These are phyloP conservation scores for Annona cherimola DNA, from an alignment of 164 flowering plant genomes.

Conservation along the genomic window DNA sequence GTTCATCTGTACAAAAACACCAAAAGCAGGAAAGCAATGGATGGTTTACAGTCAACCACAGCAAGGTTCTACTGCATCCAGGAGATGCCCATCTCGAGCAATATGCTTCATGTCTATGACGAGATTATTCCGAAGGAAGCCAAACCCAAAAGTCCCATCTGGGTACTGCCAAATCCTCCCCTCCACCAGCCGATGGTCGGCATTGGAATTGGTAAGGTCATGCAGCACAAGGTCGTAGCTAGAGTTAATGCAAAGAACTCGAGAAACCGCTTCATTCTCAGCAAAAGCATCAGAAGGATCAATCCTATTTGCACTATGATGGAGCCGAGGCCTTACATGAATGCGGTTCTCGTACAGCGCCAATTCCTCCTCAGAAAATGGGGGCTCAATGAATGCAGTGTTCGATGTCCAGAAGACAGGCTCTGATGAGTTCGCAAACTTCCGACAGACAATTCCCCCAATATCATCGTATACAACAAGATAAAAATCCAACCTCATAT, in stretches of 20 bases:
- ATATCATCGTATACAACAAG: conserved; percentile 73
- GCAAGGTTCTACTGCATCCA: conserved; percentile 35
- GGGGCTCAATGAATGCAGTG: conserved; percentile 51
- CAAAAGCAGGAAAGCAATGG: background rate
- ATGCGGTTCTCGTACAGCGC: conserved; percentile 45
- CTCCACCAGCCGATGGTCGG: conserved; percentile 39
- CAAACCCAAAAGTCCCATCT: conserved; percentile 82
- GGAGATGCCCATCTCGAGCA: conserved; percentile 43
- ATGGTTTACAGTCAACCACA: conserved; percentile 13
- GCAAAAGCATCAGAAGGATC: conserved; percentile 4
- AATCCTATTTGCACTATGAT: conserved; percentile 14
- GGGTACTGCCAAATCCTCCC: conserved; percentile 88
- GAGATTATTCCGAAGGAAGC: conserved; percentile 65
- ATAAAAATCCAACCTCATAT: conserved; percentile 65
- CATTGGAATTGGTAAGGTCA: conserved; percentile 30
- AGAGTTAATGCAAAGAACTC: conserved; percentile 57
- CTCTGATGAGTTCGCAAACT: conserved; percentile 51
- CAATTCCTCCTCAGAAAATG: conserved; percentile 65
- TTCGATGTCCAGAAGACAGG: conserved; percentile 78
- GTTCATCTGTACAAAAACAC: conserved; percentile 11
- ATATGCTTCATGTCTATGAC: conserved; percentile 67
- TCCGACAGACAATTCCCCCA: conserved; percentile 74
- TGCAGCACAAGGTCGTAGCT: conserved; percentile 65
- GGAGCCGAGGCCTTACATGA: conserved; percentile 40
- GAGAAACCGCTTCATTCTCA: conserved; percentile 43